Conservation (phyloP, 192 early-diverging fungal genomes). For the Kappamyces sp. region DNA sequence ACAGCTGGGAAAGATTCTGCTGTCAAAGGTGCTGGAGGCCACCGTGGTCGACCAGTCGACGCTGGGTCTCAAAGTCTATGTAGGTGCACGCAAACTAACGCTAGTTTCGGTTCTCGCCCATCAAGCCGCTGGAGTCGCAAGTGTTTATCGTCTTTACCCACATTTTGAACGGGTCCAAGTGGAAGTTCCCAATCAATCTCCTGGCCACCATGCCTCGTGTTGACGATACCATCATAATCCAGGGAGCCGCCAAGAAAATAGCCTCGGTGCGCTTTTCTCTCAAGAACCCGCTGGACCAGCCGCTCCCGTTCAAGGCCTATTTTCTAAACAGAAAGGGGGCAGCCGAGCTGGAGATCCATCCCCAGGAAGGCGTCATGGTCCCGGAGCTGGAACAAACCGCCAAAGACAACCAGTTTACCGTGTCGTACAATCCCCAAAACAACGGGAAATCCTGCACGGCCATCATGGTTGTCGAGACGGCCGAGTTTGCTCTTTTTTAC, state of each 20-base stretch:
- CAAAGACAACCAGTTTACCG: conserved; percentile 37
- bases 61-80: conserved; percentile 10
- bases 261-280: conserved; percentile 38
- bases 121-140: conserved; percentile 18
- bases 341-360: conserved; percentile 34
- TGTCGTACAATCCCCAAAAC: conserved; percentile 32
- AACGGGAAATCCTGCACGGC: conserved; percentile 40
- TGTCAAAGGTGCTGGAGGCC: conserved; percentile 2
- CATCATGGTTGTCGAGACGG: conserved; percentile 38
- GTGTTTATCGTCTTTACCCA: conserved; percentile 33
- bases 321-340: conserved; percentile 19
- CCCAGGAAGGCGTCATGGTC: conserved; percentile 32
- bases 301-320: conserved; percentile 33
- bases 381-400: conserved; percentile 24
- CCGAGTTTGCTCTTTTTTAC: conserved; percentile 33
- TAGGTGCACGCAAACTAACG: background rate
- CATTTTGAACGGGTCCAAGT: conserved; percentile 22
- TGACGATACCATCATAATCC: conserved; percentile 48
- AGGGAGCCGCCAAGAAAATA: conserved; percentile 42
- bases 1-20: background rate
- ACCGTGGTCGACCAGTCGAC: conserved; percentile 11
- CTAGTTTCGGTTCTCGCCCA: conserved; percentile 30
- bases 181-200: conserved; percentile 34
- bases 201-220: conserved; percentile 31
- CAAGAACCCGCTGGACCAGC: conserved; percentile 22